These are phyloP conservation scores for Microstegium vimineum DNA, from an alignment of 176 grass and related monocot species.

Conservation along the genomic window DNA sequence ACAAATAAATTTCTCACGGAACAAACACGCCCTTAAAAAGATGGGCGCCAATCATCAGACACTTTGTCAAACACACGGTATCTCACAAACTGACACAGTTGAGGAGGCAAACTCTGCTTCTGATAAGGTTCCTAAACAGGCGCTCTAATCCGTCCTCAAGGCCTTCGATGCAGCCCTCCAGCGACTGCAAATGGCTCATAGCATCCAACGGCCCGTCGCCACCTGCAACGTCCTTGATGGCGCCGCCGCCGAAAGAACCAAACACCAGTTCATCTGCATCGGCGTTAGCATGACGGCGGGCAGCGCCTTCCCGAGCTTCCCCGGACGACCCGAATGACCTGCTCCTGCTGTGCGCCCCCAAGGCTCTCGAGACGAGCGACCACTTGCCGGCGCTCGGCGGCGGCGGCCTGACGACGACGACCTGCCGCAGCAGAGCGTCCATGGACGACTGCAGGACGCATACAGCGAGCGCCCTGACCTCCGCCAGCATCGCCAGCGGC, in stretches of 20 bases:
- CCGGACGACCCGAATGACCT: not conserved
- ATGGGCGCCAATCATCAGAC: not conserved
- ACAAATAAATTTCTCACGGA: no score
- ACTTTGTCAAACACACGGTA: not conserved
- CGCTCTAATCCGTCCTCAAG: not conserved
- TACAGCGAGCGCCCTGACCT: not conserved
- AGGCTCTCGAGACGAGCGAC: not conserved
- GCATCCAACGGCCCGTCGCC: not conserved
- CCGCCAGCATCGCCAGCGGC: not conserved
- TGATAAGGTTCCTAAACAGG: constrained; percentile 20
- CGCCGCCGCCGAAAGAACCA: not conserved
- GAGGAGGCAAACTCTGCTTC: not conserved
- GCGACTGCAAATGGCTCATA: not conserved
- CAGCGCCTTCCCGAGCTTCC: not conserved
- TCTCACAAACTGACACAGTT: constrained; percentile 17
- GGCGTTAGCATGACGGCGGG: not conserved
- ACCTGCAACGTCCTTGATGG: not conserved
- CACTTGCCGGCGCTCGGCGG: not conserved
- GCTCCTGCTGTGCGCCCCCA: not conserved
- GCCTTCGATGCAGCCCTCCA: not conserved
- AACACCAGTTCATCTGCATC: not conserved
- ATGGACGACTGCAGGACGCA: not conserved
- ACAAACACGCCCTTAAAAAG: no score
- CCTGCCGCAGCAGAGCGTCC: not conserved
- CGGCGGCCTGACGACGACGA: not conserved